Conservation (phyloP, 169 alveolate species). For the Cyclospora cayetanensis region DNA sequence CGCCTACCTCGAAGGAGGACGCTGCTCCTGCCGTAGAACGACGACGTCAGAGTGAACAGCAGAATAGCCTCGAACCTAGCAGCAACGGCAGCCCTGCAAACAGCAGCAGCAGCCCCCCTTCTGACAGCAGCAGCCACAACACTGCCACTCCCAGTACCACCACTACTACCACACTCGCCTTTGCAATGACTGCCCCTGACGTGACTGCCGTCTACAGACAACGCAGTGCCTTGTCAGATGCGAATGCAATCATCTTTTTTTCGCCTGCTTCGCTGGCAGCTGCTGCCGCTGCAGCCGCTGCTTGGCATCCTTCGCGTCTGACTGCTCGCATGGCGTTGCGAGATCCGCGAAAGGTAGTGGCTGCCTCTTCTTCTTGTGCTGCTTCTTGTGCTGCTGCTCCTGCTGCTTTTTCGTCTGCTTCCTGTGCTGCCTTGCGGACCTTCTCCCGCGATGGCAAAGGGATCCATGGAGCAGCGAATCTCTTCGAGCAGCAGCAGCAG, state of each 20-base stretch:
- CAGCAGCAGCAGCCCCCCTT: conserved; percentile 33
- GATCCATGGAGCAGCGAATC: not conserved
- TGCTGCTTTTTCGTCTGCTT: too few species aligned
- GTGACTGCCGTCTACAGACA: conserved; percentile 10
- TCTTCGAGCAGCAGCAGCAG: not conserved
- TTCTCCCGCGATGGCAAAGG: too few species aligned
- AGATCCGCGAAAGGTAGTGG: too few species aligned
- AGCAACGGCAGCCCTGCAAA: not conserved
- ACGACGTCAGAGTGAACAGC: too few species aligned
- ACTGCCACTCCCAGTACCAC: not conserved
- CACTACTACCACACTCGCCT: not conserved
- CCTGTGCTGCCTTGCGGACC: too few species aligned
- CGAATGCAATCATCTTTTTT: not conserved
- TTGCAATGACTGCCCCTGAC: not conserved
- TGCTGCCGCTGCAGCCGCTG: conserved; percentile 35
- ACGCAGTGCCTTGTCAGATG: not conserved
- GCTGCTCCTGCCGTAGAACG: too few species aligned
- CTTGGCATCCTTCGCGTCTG: too few species aligned
- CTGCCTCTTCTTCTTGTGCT: too few species aligned
- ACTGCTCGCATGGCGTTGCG: too few species aligned
- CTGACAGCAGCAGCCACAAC: conserved; percentile 25
- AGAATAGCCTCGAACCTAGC: not conserved
- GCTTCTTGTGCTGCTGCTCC: too few species aligned
- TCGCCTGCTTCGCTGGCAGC: conserved; percentile 8
- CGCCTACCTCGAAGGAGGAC: too few species aligned